These are phyloP conservation scores for Cyberlindnera mississippiensis DNA, from an alignment of 805 yeast species.

Conservation along the genomic window DNA sequence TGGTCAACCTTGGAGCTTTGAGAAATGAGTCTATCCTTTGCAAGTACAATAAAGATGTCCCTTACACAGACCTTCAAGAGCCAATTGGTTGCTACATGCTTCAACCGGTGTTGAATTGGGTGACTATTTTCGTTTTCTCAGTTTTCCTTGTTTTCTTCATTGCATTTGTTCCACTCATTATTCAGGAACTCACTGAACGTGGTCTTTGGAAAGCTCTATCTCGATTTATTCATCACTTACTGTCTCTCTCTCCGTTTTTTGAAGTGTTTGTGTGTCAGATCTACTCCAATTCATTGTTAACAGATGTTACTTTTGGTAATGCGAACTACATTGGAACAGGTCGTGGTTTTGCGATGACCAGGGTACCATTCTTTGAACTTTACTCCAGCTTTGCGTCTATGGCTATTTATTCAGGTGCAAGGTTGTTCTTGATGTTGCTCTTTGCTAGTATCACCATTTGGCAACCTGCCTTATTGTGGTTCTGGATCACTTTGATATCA, in stretches of 20 bases:
- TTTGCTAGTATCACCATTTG: constrained; percentile 80
- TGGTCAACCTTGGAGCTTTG: constrained; percentile 77
- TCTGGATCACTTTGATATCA: constrained; percentile 68
- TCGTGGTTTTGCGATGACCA: constrained; percentile 85
- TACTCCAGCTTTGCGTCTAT: constrained; percentile 74
- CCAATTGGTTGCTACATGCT: constrained; percentile 87
- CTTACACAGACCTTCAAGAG: constrained; percentile 65
- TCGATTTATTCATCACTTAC: constrained; percentile 70
- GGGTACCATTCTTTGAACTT: constrained; percentile 66
- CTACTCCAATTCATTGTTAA: constrained; percentile 72
- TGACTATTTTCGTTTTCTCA: constrained; percentile 79
- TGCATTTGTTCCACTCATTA: constrained; percentile 80
- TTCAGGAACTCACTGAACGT: constrained; percentile 85
- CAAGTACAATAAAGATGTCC: constrained; percentile 57
- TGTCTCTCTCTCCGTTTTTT: constrained; percentile 83
- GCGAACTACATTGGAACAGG: constrained; percentile 93
- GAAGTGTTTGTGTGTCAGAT: constrained; percentile 96
- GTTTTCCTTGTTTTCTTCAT: constrained; percentile 91
- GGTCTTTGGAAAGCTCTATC: constrained; percentile 72
- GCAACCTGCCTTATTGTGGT: constrained; percentile 70
- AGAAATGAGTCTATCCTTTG: constrained; percentile 70
- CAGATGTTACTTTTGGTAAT: constrained; percentile 84
- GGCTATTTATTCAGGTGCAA: constrained; percentile 76
- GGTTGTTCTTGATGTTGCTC: constrained; percentile 61
- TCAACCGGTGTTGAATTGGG: constrained; percentile 87